Evolutionary conservation across 1,284 basidiomycete genomes (phyloP).

Genomic region (Rhodotorula sp.): DNA sequence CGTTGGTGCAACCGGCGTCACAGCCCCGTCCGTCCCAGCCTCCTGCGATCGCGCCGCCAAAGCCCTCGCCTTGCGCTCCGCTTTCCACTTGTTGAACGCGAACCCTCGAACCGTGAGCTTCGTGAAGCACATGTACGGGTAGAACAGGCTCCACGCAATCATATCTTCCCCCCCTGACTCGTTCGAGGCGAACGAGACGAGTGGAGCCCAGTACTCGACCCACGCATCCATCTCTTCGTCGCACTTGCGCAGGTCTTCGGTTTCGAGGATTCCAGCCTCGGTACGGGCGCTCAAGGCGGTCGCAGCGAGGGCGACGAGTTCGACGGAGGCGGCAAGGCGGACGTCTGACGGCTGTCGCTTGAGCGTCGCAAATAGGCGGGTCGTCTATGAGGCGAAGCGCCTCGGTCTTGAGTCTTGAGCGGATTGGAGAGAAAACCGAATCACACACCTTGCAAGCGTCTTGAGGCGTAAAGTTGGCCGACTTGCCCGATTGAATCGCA

Average conservation of each 20-base stretch:
- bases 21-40: background rate
- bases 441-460: slow-evolving; percentile 27
- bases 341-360: slow-evolving; percentile 28
- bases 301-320: slow-evolving; percentile 32
- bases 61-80: slow-evolving; percentile 21
- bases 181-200: slow-evolving; percentile 10
- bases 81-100: slow-evolving; percentile 38
- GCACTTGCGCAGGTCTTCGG: slow-evolving; percentile 20
- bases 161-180: slow-evolving; percentile 14
- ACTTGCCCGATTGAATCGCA: slow-evolving; percentile 35
- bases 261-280: slow-evolving; percentile 28
- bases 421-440: too few relatives aligned
- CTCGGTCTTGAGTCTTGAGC: too few relatives aligned
- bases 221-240: slow-evolving; percentile 32
- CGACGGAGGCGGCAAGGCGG: slow-evolving; percentile 35
- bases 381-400: too few relatives aligned
- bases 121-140: slow-evolving; percentile 36
- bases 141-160: slow-evolving; percentile 22
- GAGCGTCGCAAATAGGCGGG: slow-evolving; percentile 36
- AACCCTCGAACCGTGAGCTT: slow-evolving; percentile 31
- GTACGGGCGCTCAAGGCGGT: slow-evolving; percentile 12
- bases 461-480: slow-evolving; percentile 28
- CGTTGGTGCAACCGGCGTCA: background rate
- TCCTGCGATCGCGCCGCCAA: background rate
- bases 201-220: slow-evolving; percentile 37